Evolutionary conservation across 2,329 filamentous ascomycete species (phyloP), one percentile per base, ranked within the genome.

Genomic region (Torrubiella hemipterigena): DNA sequence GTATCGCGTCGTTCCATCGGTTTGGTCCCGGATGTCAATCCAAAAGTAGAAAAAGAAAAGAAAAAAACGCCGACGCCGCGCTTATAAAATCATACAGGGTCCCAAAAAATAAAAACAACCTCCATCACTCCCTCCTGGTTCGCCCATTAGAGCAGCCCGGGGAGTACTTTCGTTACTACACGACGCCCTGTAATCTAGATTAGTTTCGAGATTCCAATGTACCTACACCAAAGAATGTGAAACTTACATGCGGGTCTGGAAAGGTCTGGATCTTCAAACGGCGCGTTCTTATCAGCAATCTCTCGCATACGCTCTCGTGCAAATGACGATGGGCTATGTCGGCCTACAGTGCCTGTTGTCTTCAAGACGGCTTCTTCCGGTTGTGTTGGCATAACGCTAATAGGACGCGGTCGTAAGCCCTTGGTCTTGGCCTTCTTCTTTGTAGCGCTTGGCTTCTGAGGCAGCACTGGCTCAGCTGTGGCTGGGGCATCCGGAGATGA

Each of bases 281-380:
- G 58, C 31, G 58, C 55, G 28, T 58, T 58, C 19, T 51, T 57
- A 30, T 53, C 52, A 8, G 59, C 59, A 37, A 63, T 57, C 29
- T 60, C 49, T 27, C 57, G 53, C 55, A 63, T 63, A 13, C 58
- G 51, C 37, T 59, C 52, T 28, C 59, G 50, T 17, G 59, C 56
- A 44, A 62, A 58, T 7, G 58, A 60, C 5, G 59, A 63, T 4
- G 59, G 59, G 36, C 58, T 61, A 29, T 49, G 49, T 17, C 56
- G 55, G 15, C 58, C 54, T 20, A 42, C 43, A 16, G 42, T 39
- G 21, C 44, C 42, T 16, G 41, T 37, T 12, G 46, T 45, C 11
- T 38, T 45, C 21, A 50, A 35, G 29, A 55, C 54, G 6, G 44
- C 36, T 27, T 52, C 42, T 32, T 59, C 55, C 19, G 52, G 55